phyloP scores from a whole-genome alignment of 208 protist genomes.

The Strigomonas galati region DNA sequence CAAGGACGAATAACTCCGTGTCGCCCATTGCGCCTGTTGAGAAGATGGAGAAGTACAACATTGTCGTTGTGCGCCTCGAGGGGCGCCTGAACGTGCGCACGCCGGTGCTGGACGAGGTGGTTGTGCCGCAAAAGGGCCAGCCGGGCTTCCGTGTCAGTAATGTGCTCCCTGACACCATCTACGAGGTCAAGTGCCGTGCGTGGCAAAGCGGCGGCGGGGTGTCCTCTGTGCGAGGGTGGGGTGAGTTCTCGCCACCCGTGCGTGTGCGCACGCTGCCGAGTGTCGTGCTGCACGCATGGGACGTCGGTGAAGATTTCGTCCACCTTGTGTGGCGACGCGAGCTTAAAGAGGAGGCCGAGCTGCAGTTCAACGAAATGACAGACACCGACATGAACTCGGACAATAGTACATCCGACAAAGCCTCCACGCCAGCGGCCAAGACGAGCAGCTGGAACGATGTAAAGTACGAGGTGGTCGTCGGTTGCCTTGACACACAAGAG shows the following conservation, averaged over 20 bases:
- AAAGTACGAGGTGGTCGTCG: slow-evolving; percentile 90
- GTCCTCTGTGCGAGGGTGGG: slow-evolving; percentile 75
- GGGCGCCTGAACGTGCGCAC: slow-evolving; percentile 26
- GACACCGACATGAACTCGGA: not conserved
- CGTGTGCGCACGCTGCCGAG: slow-evolving; percentile 64
- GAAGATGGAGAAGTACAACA: slow-evolving; percentile 23
- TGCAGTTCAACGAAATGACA: not conserved
- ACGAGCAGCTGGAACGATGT: slow-evolving; percentile 44
- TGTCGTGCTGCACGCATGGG: slow-evolving; percentile 69
- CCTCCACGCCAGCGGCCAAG: not conserved
- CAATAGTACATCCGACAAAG: not conserved
- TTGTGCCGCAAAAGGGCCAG: slow-evolving; percentile 30
- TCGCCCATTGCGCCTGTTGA: not conserved
- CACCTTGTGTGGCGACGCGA: slow-evolving; percentile 76
- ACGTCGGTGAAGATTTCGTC: slow-evolving; percentile 89
- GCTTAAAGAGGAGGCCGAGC: slow-evolving; percentile 24
- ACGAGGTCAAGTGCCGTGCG: slow-evolving; percentile 69
- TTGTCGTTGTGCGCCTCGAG: slow-evolving; percentile 51
- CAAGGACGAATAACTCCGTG: too few species aligned
- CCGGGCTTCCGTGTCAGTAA: slow-evolving; percentile 68
- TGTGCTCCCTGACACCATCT: slow-evolving; percentile 65
- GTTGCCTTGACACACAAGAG: slow-evolving; percentile 76
- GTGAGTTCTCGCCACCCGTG: slow-evolving; percentile 69
- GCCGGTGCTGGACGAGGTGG: slow-evolving; percentile 53
- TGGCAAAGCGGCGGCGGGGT: slow-evolving; percentile 77